Conservation (phyloP, 2,329 filamentous ascomycete species). For the Beauveria asiatica region DNA sequence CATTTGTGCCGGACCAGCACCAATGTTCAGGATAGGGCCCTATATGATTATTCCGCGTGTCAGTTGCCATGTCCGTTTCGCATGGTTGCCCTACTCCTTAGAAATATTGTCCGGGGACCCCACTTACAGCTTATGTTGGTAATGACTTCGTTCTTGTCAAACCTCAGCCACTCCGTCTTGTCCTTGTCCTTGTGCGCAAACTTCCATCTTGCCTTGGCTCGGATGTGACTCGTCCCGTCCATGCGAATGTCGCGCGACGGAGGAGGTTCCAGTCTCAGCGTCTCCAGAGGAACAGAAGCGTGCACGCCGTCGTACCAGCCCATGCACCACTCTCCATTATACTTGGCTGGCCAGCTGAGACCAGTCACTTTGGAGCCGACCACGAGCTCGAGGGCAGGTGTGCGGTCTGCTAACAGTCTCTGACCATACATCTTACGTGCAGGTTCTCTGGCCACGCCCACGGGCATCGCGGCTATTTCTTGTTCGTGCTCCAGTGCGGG, state of each 20-base stretch:
- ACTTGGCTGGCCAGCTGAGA: slow-evolving; percentile 41
- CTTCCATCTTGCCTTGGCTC: slow-evolving; percentile 44
- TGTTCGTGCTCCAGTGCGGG: slow-evolving; percentile 31
- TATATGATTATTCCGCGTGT: slow-evolving; percentile 20
- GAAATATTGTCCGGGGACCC: not conserved
- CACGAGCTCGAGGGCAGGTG: slow-evolving; percentile 37
- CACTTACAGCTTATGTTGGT: slow-evolving; percentile 52
- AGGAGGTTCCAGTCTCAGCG: slow-evolving; percentile 40
- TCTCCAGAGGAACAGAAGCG: slow-evolving; percentile 41
- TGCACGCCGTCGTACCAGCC: slow-evolving; percentile 47
- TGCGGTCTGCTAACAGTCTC: slow-evolving; percentile 35
- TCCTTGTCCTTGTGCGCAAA: slow-evolving; percentile 35
- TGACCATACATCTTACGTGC: slow-evolving; percentile 40
- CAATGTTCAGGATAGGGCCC: slow-evolving; percentile 41
- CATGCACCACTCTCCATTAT: slow-evolving; percentile 48
- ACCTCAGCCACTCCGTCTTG: slow-evolving; percentile 42
- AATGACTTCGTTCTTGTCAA: slow-evolving; percentile 59
- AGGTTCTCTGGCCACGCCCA: slow-evolving; percentile 37
- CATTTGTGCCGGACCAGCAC: slow-evolving; percentile 48
- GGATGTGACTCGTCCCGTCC: slow-evolving; percentile 37
- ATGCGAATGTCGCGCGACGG: slow-evolving; percentile 37
- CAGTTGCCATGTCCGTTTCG: not conserved
- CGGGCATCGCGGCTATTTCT: slow-evolving; percentile 34
- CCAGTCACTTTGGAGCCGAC: slow-evolving; percentile 42
- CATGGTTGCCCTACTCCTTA: not conserved